phyloP scores from a whole-genome alignment of 2,329 filamentous ascomycete species.

The Pseudopithomyces maydicus region DNA sequence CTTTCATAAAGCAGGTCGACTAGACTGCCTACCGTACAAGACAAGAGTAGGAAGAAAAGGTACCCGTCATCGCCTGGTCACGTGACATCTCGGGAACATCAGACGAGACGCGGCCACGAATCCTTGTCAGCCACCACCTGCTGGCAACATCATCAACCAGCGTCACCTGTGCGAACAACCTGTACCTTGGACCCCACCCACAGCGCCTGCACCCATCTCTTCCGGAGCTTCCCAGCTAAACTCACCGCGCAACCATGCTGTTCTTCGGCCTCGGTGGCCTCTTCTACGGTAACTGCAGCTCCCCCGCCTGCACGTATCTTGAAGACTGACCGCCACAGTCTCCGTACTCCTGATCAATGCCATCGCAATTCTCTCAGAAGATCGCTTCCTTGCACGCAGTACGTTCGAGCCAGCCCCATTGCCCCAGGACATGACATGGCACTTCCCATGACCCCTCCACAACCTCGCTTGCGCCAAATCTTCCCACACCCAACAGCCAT shows the following conservation, averaged over 20 bases:
- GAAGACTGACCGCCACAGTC: slow-evolving; percentile 56
- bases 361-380: slow-evolving; percentile 91
- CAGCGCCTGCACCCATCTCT: background rate
- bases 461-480: background rate
- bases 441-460: background rate
- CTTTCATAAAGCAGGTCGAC: too few relatives aligned
- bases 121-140: slow-evolving; percentile 15
- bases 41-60: too few relatives aligned
- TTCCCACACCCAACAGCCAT: background rate
- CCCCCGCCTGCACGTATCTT: slow-evolving; percentile 4
- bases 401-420: slow-evolving; percentile 41
- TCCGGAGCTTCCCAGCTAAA: background rate
- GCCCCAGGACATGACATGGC: background rate
- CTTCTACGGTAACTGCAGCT: slow-evolving; percentile 66
- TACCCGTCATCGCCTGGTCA: background rate
- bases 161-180: slow-evolving; percentile 8
- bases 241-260: slow-evolving; percentile 58
- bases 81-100: background rate
- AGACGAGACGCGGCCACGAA: background rate
- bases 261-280: slow-evolving; percentile 73
- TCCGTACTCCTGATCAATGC: slow-evolving; percentile 89
- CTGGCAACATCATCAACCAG: slow-evolving; percentile 27
- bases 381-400: slow-evolving; percentile 86
- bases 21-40: too few relatives aligned
- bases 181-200: background rate